Conservation (phyloP, 495 filamentous ascomycete species). For the Aspergillus conjunctus region DNA sequence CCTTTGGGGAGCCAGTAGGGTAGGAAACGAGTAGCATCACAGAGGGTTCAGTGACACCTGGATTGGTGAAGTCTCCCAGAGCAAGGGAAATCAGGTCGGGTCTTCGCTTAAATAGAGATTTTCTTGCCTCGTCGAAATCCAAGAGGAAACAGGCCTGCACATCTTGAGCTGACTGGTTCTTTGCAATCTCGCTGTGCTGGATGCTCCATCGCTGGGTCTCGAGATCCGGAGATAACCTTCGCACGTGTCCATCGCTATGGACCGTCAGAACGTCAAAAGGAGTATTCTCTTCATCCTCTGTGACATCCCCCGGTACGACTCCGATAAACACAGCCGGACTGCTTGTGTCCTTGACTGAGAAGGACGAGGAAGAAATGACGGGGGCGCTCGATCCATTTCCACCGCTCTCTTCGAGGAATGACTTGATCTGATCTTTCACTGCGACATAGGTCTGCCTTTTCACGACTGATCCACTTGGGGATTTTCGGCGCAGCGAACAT, state of each 20-base stretch:
- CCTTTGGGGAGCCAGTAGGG: constrained; percentile 32
- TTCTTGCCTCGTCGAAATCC: constrained; percentile 51
- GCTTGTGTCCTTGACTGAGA: constrained; percentile 43
- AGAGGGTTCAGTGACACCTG: constrained; percentile 39
- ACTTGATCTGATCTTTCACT: constrained; percentile 50
- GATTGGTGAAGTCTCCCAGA: constrained; percentile 31
- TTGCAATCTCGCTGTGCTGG: constrained; percentile 42
- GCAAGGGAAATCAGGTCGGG: constrained; percentile 47
- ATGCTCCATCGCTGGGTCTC: constrained; percentile 47
- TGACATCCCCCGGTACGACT: constrained; percentile 34
- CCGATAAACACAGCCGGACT: constrained; percentile 48
- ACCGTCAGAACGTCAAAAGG: constrained; percentile 49
- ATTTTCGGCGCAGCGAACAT: constrained; percentile 69
- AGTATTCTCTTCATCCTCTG: constrained; percentile 29
- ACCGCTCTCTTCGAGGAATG: constrained; percentile 54
- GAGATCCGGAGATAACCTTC: constrained; percentile 44
- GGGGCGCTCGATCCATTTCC: constrained; percentile 39
- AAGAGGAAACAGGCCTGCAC: constrained; percentile 46
- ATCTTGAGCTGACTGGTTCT: constrained; percentile 33
- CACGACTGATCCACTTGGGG: constrained; percentile 50
- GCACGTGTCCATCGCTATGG: constrained; percentile 48
- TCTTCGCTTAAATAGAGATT: constrained; percentile 44
- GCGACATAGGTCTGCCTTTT: constrained; percentile 72
- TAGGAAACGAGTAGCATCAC: constrained; percentile 47
- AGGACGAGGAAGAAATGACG: constrained; percentile 43